These are phyloP conservation scores for Trichoderma breve DNA, from an alignment of 2,329 filamentous ascomycete genomes.

Conservation along the genomic window DNA sequence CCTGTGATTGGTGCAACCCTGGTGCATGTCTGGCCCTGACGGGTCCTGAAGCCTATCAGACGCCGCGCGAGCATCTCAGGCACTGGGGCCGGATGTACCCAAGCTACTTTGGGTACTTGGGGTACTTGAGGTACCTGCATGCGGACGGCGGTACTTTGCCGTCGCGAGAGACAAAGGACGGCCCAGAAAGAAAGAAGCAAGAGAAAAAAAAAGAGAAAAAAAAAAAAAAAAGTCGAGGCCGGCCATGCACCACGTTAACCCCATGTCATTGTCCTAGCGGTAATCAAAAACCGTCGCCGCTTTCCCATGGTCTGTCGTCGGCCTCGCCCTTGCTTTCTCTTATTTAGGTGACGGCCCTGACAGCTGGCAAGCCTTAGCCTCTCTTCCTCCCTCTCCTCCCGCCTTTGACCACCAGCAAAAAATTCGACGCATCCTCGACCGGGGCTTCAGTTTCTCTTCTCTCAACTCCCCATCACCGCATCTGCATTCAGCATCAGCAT, in stretches of 20 bases:
- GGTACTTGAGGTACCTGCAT: slow-evolving; percentile 15
- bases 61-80: background rate
- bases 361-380: slow-evolving; percentile 12
- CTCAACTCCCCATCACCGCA: slow-evolving; percentile 19
- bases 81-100: background rate
- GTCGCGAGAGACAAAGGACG: background rate
- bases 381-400: slow-evolving; percentile 11
- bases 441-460: slow-evolving; percentile 3
- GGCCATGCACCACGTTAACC: slow-evolving; percentile 5
- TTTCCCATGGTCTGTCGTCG: slow-evolving; percentile 20
- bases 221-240: slow-evolving; percentile 8
- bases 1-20: slow-evolving; percentile 9
- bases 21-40: slow-evolving; percentile 5
- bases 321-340: slow-evolving; percentile 22
- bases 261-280: slow-evolving; percentile 10
- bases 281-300: slow-evolving; percentile 20
- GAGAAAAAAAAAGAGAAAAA: background rate
- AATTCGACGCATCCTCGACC: background rate
- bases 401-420: slow-evolving; percentile 3
- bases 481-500: slow-evolving; percentile 21
- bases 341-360: slow-evolving; percentile 22
- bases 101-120: background rate
- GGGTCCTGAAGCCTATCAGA: slow-evolving; percentile 2
- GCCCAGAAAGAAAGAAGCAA: background rate
- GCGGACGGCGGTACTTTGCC: slow-evolving; percentile 14